Evolutionary conservation across 768 basidiomycete genomes (phyloP), one percentile per base, ranked within the genome.

Genomic region (Boletus edulis): DNA sequence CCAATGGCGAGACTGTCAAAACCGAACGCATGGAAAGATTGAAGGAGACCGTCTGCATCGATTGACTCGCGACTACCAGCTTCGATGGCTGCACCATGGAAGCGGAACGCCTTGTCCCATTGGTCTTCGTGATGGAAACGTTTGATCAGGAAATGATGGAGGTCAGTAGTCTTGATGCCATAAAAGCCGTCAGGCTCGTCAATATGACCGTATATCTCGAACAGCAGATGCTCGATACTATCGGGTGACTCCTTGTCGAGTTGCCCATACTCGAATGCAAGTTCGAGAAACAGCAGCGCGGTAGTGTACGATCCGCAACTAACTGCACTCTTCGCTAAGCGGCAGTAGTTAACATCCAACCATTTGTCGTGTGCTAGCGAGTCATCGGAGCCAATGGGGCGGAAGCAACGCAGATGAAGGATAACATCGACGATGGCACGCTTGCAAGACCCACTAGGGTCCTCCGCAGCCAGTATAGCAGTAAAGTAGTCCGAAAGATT

Each of bases 181-280:
- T 99, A 99, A 69, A 99, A 99, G 2, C 97, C 94, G 63, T 99
- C 97, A 0, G 95, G 95, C 68, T 99, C 97, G 64, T 97, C 95
- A 56, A 99, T 94, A 62, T 94, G 89, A 51, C 86, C 85, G 65
- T 98, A 99, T 47, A 98, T 93, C 47, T 89, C 87, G 73, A 94
- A 98, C 20, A 98, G 74, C 24, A 95, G 77, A 54, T 88, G 76
- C 60, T 93, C 90, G 1, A 78, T 73, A 15, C 72, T 69, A 11
- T 59, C 57, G 3, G 63, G 56, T n/a, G 64, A 65, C 8, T 72
- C 69, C 18, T 64, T 57, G 29, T 60, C 50, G 12, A 69, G 67
- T 34, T 67, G 59, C 12, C 61, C 58, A 56, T 80, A 73, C 53
- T 92, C 86, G 22, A 75, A 73, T 0, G 84, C 86, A 13, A 96